Evolutionary conservation across 108 stramenopile species (phyloP).

Genomic region (Nitzschia sp.): DNA sequence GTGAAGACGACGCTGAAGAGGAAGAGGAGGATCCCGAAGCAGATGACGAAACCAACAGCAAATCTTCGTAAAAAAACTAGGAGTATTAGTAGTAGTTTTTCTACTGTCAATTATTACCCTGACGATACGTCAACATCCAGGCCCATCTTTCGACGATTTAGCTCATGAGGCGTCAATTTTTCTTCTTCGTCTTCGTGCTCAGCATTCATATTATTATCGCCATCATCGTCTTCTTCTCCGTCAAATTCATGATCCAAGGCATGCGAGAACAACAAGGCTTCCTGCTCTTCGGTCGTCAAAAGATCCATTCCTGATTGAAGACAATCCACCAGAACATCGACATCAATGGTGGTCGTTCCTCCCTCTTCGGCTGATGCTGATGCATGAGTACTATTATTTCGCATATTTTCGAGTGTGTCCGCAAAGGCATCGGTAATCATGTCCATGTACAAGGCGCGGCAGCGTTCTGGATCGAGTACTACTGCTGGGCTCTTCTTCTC

Average conservation of each 20-base stretch:
- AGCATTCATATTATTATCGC: too few relatives aligned
- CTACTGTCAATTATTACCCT: too few relatives aligned
- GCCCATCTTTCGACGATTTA: not conserved
- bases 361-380: not conserved
- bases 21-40: not conserved
- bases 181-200: not conserved
- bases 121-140: not conserved
- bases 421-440: conserved; percentile 58
- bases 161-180: conserved; percentile 1
- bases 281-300: conserved; percentile 5
- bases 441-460: conserved; percentile 40
- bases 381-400: conserved; percentile 5
- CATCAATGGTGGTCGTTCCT: not conserved
- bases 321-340: conserved; percentile 53
- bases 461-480: conserved; percentile 20
- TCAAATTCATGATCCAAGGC: not conserved
- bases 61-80: too few relatives aligned
- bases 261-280: not conserved
- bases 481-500: not conserved
- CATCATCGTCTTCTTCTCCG: not conserved
- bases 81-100: too few relatives aligned
- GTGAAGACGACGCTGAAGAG: not conserved
- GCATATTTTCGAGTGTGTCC: conserved; percentile 40
- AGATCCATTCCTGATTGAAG: conserved; percentile 57
- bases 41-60: not conserved